Evolutionary conservation across 768 basidiomycete genomes (phyloP), one percentile per base, ranked within the genome.

Genomic region (Hygrocybe coccinea): DNA sequence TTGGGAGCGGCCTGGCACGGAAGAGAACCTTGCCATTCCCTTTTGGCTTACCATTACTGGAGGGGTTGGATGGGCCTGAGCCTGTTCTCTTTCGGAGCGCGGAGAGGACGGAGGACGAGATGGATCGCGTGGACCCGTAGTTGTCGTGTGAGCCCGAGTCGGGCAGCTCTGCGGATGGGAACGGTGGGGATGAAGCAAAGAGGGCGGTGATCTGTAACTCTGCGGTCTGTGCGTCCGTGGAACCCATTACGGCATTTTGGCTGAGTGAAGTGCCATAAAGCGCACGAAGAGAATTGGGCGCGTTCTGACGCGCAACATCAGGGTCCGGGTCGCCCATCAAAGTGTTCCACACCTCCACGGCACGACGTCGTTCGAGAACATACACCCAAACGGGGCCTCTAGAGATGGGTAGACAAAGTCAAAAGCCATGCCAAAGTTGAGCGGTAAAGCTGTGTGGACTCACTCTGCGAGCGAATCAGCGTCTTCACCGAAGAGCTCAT

Each of bases 311-410:
- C 0, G 86, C 86, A 12, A 78, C 63, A 34, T 76, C 76, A 22
- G 85, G 82, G 66, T 88, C 85, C 29, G 67, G 59, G 65, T 84
- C 74, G 54, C 88, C 87, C 79, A 91, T 88, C 62, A 92, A 81
- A 0, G 85, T 83, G 45, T 81, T 75, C 79, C 86, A 86, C 51
- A 90, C 87, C 69, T 90, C 84, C 47, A 93, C 85, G 5, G 91
- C 87, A 37, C 86, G 82, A 50, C 86, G 77, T 36, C 90, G 82
- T 66, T 91, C 91, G 58, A 93, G 85, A 37, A 93, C 86, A 68
- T 91, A 93, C 19, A 93, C 89, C 87, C 91, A 91, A n/a, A 91
- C 87, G 17, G 90, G 86, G 55, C 88, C 89, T 59, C 89, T 91
- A 58, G 52, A 56, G 56, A 53, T 43, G 56, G 22, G 24, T 7